These are phyloP conservation scores for Aspergillus aculeatus DNA, from an alignment of 2,329 filamentous ascomycete genomes.

Conservation along the genomic window DNA sequence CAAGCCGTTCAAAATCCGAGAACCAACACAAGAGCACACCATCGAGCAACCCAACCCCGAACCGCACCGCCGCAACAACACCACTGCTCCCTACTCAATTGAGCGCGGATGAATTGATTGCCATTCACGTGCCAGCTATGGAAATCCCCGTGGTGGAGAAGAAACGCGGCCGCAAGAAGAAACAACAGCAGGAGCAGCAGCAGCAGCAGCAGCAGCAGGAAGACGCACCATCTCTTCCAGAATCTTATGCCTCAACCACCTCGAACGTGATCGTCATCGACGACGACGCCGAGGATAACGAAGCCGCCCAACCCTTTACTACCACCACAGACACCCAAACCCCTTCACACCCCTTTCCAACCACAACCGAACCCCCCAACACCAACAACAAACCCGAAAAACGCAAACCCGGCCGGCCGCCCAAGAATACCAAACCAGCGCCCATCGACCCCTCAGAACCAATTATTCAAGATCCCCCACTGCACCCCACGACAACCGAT, in stretches of 20 bases:
- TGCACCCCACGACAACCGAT: not conserved
- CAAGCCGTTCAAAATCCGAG: conserved; percentile 26
- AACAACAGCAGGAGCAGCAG: conserved; percentile 15
- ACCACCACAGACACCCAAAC: conserved; percentile 5
- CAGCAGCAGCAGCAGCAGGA: not conserved
- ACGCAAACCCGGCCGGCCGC: conserved; percentile 20
- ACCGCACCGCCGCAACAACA: conserved; percentile 26
- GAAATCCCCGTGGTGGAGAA: conserved; percentile 23
- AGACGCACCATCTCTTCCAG: not conserved
- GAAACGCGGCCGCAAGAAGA: conserved; percentile 32
- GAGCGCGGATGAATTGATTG: conserved; percentile 10
- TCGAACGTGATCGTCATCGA: conserved; percentile 3
- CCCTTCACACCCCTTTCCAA: not conserved
- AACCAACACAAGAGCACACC: not conserved
- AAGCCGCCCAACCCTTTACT: conserved; percentile 17
- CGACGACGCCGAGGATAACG: conserved; percentile 28
- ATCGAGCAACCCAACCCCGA: conserved; percentile 11
- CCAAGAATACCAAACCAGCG: conserved; percentile 14
- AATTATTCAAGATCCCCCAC: not conserved
- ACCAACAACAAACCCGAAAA: conserved; percentile 18
- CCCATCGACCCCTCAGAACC: not conserved
- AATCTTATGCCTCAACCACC: not conserved
- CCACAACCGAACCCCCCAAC: not conserved
- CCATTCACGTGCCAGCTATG: not conserved
- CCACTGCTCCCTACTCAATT: conserved; percentile 25